phyloP scores from a whole-genome alignment of 192 early-diverging fungal genomes.

The Geranomyces michiganensis region DNA sequence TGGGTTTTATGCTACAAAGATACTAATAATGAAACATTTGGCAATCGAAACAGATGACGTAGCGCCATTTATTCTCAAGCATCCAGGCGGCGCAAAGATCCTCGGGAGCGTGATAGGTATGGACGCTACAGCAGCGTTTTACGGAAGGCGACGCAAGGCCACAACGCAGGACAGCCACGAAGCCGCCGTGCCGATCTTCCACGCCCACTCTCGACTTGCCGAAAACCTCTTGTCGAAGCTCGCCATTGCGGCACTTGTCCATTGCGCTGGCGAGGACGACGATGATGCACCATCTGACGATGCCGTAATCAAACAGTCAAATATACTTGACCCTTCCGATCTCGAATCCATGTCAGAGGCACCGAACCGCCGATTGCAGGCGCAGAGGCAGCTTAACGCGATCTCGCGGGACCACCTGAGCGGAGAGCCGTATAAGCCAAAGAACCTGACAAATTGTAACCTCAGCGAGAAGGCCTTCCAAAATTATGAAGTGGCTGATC shows the following conservation, averaged over 20 bases:
- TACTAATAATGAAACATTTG: neutral
- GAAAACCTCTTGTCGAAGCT: slow-evolving; percentile 31
- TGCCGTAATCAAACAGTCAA: neutral
- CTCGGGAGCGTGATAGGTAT: slow-evolving; percentile 29
- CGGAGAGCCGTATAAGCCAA: neutral
- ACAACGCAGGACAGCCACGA: neutral
- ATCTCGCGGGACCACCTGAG: slow-evolving; percentile 7
- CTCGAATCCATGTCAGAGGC: slow-evolving; percentile 5
- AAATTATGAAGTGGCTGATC: neutral
- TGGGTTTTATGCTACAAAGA: neutral
- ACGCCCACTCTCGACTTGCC: slow-evolving; percentile 43
- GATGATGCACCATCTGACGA: neutral
- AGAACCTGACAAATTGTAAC: neutral
- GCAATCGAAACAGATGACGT: slow-evolving; percentile 31
- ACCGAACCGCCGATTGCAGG: neutral
- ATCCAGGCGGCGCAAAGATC: slow-evolving; percentile 34
- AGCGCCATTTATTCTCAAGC: slow-evolving; percentile 26
- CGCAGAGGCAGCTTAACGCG: neutral
- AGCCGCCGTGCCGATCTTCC: neutral
- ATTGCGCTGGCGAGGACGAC: slow-evolving; percentile 14
- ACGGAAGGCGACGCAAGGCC: slow-evolving; percentile 3
- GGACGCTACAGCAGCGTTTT: slow-evolving; percentile 32
- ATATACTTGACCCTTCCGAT: neutral
- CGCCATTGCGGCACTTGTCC: slow-evolving; percentile 21
- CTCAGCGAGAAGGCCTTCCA: neutral